Base-by-base conservation (phyloP, 2,329 filamentous ascomycete species). In the Colletotrichum graminicola region DNA sequence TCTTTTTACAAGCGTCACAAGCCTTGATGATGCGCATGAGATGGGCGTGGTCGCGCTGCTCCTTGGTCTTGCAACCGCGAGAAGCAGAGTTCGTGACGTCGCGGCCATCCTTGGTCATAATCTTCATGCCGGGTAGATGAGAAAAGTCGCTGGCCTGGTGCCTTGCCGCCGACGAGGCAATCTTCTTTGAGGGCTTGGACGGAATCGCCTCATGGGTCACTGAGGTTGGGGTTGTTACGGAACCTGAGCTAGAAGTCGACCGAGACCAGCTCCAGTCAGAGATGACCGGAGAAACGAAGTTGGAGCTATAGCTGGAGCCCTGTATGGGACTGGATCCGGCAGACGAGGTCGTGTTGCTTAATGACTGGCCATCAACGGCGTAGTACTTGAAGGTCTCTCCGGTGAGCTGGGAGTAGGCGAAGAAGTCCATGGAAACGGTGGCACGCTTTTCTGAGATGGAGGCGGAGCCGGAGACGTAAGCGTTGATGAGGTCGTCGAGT, bases 21-120 rank as follows among this genome's bases (percentile, higher is more conserved):
- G 90, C 90, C 81, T 91, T 91, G 78, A 91, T 88, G 77, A 90
- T 89, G 71, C 90, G 84, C 88, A 92, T 91, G 57, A 91, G 80
- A 75, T 91, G 89, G 7, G 90, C 90, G 76, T 91, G 90, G 64
- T 91, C 89, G 43, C 90, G 86, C 82, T 91, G 89, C 82, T 91
- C 89, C 83, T 90, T 90, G 63, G 90, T 90, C 82, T 91, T 91
- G 78, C 86, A 89, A 43, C 89, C 89, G 49, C 89, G 85, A 21
- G 88, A 89, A 18, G 88, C 88, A 66, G 86, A 85, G 78, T 90
- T 88, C 55, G 90, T 92, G 67, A 92, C 86, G 77, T 92, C 90
- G 52, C 82, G 80, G 59, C 90, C 90, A 73, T 90, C 89, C 77
- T 85, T 87, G 69, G 89, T 91, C 82, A 91, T 85, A 73, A 92